Base-by-base conservation (phyloP, 148 eudicot genomes). In the Vaccinium myrtillus region DNA sequence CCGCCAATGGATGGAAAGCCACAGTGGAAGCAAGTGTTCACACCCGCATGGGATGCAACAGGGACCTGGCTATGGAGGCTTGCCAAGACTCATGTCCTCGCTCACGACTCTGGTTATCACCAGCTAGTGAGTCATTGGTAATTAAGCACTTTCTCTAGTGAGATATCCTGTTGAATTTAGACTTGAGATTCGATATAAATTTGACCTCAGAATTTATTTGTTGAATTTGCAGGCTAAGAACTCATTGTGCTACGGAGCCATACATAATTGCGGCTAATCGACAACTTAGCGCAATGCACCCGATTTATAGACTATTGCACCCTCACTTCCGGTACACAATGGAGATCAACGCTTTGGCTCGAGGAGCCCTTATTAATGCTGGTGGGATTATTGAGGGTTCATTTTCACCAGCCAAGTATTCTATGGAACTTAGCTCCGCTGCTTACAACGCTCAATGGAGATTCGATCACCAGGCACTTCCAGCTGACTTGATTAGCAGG, bases 331-430 rank as follows among this genome's bases (percentile, higher is more conserved):
- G 98, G 1, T 95, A 92, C 90, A 95, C 98, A 7, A 92, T 95
- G 98, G 98, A 94, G 92, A 95, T 95, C 78, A 95, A 95, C 84
- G 93, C 94, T 65, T 90, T 95, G 69, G 98, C 96, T 81, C 90
- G 98, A 43, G 85, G 90, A 85, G 88, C 94, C 55, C 90, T 95
- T 19, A 88, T 95, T 8, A 94, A 91, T 58, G 94, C 89, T 0
- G 83, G 63, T 21, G 98, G 98, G 18, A 90, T 88, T 15, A 95
- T 95, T 23, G 98, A 95, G 84, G 56, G 83, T 2, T 27, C 92
- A 0, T 95, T 95, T 83, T 84, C 93, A 1, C 86, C 96, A 4
- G 81, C 78, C 8, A 90, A 89, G 86, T 94, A 94, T 73, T 90
- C 93, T 53, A 86, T 91, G 74, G 94, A 93, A 85, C 77, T 96